A percentile compares a stretch with the other conserved stretches of the same genome.
Evolutionary conservation across 2,329 filamentous ascomycete species (phyloP).

Genomic region (Phialophora tarda): DNA sequence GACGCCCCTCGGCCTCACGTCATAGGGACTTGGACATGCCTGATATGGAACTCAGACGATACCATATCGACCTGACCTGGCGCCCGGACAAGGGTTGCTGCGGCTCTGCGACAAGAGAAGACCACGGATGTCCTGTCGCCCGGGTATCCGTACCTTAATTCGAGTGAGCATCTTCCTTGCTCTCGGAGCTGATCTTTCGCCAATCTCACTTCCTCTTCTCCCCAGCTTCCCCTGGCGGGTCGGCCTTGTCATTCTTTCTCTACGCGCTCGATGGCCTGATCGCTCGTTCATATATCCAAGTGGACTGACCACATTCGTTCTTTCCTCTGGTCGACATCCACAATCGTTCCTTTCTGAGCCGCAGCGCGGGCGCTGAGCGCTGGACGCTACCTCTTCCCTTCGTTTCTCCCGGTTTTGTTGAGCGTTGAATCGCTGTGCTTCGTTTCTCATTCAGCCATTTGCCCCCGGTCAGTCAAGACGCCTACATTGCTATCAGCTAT

Average conservation of each 20-base stretch:
- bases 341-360: slow-evolving; percentile 7
- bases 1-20: slow-evolving; percentile 11
- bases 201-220: slow-evolving; percentile 19
- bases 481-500: neutral
- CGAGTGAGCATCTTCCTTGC: slow-evolving; percentile 1
- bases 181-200: slow-evolving; percentile 15
- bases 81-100: slow-evolving; percentile 17
- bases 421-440: neutral
- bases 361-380: slow-evolving; percentile 36
- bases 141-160: slow-evolving; percentile 5
- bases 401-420: slow-evolving; percentile 8
- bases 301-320: slow-evolving; percentile 27
- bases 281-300: slow-evolving; percentile 23
- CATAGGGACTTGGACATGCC: slow-evolving; percentile 12
- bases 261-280: slow-evolving; percentile 5
- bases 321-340: slow-evolving; percentile 18
- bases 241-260: slow-evolving; percentile 15
- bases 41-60: slow-evolving; percentile 14
- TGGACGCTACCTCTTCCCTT: slow-evolving; percentile 26
- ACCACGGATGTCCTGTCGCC: slow-evolving; percentile 18
- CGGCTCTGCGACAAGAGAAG: slow-evolving; percentile 5
- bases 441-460: neutral
- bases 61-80: slow-evolving; percentile 23
- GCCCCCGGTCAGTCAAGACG: neutral
- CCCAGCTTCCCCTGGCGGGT: slow-evolving; percentile 13